Percentiles rank a stretch among this genome's conserved stretches.
These are phyloP conservation scores for Metschnikowia drakensbergensis DNA, from an alignment of 805 yeast species.

Conservation along the genomic window DNA sequence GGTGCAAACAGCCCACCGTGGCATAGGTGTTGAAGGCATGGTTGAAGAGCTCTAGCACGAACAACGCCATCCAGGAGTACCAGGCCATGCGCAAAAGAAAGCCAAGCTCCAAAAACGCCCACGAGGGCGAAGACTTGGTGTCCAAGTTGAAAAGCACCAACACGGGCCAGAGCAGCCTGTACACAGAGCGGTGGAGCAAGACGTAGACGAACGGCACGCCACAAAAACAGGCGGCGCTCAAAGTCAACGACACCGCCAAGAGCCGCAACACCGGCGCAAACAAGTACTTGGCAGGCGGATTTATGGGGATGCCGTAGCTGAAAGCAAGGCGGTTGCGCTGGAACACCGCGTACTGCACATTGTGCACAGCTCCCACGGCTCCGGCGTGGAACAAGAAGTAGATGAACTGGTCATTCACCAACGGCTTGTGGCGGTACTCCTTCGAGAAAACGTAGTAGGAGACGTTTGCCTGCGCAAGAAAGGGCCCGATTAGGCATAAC, in stretches of 20 bases:
- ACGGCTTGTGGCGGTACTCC: constrained; percentile 37
- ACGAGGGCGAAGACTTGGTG: constrained; percentile 37
- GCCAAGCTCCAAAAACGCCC: constrained; percentile 26
- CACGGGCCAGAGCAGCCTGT: constrained; percentile 30
- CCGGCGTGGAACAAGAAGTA: constrained; percentile 47
- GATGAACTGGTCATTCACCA: constrained; percentile 42
- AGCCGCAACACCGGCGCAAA: constrained; percentile 26
- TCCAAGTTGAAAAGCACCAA: constrained; percentile 34
- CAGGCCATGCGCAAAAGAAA: constrained; percentile 14
- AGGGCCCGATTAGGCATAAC: constrained; percentile 21
- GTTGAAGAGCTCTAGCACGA: constrained; percentile 54
- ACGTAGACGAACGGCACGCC: constrained; percentile 39
- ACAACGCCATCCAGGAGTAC: constrained; percentile 30
- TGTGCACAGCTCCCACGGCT: constrained; percentile 42
- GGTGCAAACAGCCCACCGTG: constrained; percentile 68
- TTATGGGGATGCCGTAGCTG: constrained; percentile 32
- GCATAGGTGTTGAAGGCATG: constrained; percentile 61
- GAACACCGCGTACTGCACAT: constrained; percentile 47
- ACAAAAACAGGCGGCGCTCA: constrained; percentile 26
- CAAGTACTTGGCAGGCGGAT: constrained; percentile 36
- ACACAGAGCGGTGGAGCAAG: constrained; percentile 40
- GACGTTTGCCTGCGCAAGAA: constrained; percentile 21
- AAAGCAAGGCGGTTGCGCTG: constrained; percentile 55
- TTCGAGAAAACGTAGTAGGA: constrained; percentile 34
- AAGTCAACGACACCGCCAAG: constrained; percentile 36